phyloP scores from a whole-genome alignment of 1,284 basidiomycete species.

The Mycena sp. region DNA sequence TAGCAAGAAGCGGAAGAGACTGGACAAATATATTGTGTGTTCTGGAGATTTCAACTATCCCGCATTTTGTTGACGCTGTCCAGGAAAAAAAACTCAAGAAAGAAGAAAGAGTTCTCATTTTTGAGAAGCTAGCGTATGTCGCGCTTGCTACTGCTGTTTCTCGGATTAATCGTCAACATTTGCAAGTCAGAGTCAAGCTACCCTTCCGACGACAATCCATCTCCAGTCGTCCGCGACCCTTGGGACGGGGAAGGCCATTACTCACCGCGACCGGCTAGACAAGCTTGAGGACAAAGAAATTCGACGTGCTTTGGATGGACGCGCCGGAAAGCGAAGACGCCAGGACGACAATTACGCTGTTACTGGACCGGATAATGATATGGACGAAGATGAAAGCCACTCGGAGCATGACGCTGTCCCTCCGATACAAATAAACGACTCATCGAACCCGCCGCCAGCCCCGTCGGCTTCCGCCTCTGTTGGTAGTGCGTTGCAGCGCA shows the following conservation, averaged over 20 bases:
- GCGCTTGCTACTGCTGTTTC: slow-evolving; percentile 18
- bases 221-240: slow-evolving; percentile 84
- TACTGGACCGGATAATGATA: slow-evolving; percentile 39
- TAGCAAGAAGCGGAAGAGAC: slow-evolving; percentile 81
- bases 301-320: slow-evolving; percentile 62
- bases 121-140: slow-evolving; percentile 83
- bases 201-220: slow-evolving; percentile 64
- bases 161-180: slow-evolving; percentile 39
- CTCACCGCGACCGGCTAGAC: slow-evolving; percentile 70
- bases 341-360: slow-evolving; percentile 49
- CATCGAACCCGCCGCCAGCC: slow-evolving; percentile 3
- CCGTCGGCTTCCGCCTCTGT: slow-evolving; percentile 25
- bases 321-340: slow-evolving; percentile 59
- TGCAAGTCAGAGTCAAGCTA: slow-evolving; percentile 78
- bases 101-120: slow-evolving; percentile 78
- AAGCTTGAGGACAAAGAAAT: slow-evolving; percentile 71
- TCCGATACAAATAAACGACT: background rate
- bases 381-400: slow-evolving; percentile 47
- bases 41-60: slow-evolving; percentile 2
- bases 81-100: slow-evolving; percentile 90
- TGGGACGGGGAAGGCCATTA: slow-evolving; percentile 73
- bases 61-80: slow-evolving; percentile 15
- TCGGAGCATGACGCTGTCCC: slow-evolving; percentile 47
- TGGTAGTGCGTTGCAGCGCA: slow-evolving; percentile 38
- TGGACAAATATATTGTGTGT: slow-evolving; percentile 87